Evolutionary conservation across 352 stramenopile genomes (phyloP).

Genomic region (Phytophthora cryptogea): DNA sequence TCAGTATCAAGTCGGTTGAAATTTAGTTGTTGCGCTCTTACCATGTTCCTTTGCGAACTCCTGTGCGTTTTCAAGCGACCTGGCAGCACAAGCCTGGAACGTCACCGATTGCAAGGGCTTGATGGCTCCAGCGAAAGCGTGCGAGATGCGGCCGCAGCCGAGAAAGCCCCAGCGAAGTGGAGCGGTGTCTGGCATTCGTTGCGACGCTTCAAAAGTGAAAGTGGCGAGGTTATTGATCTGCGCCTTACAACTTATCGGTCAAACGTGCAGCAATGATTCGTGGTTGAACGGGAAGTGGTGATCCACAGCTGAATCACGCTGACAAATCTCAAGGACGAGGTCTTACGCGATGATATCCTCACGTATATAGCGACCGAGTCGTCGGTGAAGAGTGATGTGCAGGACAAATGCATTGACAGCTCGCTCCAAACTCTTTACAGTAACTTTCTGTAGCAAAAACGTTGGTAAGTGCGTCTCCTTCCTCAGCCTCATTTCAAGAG

Average conservation of each 20-base stretch:
- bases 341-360: not conserved
- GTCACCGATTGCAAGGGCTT: conserved; percentile 27
- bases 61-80: conserved; percentile 51
- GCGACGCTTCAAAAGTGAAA: conserved; percentile 1
- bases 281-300: too few species aligned
- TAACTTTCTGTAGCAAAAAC: too few species aligned
- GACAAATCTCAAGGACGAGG: conserved; percentile 1
- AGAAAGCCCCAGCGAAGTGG: conserved; percentile 68
- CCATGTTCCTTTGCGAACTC: conserved; percentile 46
- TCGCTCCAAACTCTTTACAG: too few species aligned
- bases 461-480: not conserved
- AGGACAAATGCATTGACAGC: not conserved
- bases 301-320: conserved; percentile 11
- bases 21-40: conserved; percentile 1
- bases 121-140: conserved; percentile 61
- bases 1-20: not conserved
- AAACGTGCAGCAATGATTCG: conserved; percentile 5
- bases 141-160: conserved; percentile 69
- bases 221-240: not conserved
- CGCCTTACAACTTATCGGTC: too few species aligned
- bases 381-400: too few species aligned
- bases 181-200: not conserved
- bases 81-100: conserved; percentile 56
- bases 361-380: too few species aligned
- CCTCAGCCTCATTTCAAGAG: not conserved